Base-by-base conservation (phyloP, 768 basidiomycete genomes). In the Strobilomyces echinocephalus region DNA sequence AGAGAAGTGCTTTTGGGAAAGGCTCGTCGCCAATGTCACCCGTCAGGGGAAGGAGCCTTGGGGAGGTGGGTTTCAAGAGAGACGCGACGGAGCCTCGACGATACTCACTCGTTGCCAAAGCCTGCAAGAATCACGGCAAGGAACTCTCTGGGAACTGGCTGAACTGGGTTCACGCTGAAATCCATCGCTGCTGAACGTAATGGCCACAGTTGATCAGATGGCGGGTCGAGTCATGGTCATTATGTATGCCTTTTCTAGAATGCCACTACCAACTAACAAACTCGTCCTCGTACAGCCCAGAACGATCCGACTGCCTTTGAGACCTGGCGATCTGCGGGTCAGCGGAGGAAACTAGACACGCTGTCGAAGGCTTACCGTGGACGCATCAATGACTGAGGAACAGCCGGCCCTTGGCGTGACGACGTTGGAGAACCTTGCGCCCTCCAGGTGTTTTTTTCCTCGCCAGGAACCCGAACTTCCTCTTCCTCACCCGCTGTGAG, bases 401-500 rank as follows among this genome's bases (percentile, higher is more conserved):
- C 71, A 81, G 81, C 54, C 95, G 79, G 9, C 91, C 89, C 74
- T 88, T 94, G 34, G 75, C 76, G 58, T 80, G 74, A 52, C 95
- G 80, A 49, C 88, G 77, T 21, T 69, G 77, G 48, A 97, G 73
- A 40, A 91, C 80, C 61, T 80, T 90, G 58, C 85, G 80, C 3
- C 92, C 93, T 34, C 80, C 75, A 21, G 79, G 77, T 9, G 77
- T 81, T 60, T 79, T 78, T 69, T 87, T 83, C 54, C 94, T 74
- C 0, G 86, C 80, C 33, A 98, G 78, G 70, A 95, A 98, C 7
- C 95, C 95, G 66, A 91, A 89, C 67, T 87, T 92, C 61, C 92
- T 79, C 76, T 98, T 98, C 60, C 95, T 76, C 65, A 89, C 90
- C 39, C 94, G 80, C 70, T 95, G 93, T 0, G 89, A 92, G n/a